A percentile compares a stretch with the other conserved stretches of the same genome.
Evolutionary conservation across 2,329 filamentous ascomycete species (phyloP).

Genomic region (Trichoderma sp.): DNA sequence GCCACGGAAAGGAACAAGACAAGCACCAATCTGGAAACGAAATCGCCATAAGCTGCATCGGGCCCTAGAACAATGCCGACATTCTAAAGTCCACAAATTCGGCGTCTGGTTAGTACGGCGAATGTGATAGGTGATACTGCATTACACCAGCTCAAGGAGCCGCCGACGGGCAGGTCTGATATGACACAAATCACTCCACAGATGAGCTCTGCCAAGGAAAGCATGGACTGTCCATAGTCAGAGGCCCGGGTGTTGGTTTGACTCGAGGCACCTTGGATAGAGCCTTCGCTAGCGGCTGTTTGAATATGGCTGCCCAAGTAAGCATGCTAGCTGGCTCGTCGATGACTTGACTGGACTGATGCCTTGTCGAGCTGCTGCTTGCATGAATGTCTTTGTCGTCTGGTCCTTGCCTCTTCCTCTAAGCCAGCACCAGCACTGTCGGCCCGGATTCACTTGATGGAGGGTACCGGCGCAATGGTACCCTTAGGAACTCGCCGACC

Average conservation of each 20-base stretch:
- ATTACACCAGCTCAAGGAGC: background rate
- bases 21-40: background rate
- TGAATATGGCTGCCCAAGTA: background rate
- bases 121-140: conserved; percentile 7
- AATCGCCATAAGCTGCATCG: conserved; percentile 4
- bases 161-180: background rate
- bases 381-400: background rate
- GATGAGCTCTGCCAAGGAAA: background rate
- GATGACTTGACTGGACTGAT: background rate
- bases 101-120: background rate
- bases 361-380: background rate
- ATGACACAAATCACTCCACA: conserved; percentile 10
- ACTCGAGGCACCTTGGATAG: background rate
- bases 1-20: background rate
- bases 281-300: background rate
- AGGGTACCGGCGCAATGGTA: conserved; percentile 18
- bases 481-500: background rate
- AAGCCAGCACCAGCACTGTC: background rate
- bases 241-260: background rate
- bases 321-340: background rate
- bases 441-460: conserved; percentile 9
- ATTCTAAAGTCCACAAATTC: background rate
- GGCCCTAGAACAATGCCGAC: background rate
- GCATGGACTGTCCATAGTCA: background rate
- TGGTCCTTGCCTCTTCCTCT: background rate